phyloP scores from a whole-genome alignment of 257 asterid species.

The Knoxia roxburghii region DNA sequence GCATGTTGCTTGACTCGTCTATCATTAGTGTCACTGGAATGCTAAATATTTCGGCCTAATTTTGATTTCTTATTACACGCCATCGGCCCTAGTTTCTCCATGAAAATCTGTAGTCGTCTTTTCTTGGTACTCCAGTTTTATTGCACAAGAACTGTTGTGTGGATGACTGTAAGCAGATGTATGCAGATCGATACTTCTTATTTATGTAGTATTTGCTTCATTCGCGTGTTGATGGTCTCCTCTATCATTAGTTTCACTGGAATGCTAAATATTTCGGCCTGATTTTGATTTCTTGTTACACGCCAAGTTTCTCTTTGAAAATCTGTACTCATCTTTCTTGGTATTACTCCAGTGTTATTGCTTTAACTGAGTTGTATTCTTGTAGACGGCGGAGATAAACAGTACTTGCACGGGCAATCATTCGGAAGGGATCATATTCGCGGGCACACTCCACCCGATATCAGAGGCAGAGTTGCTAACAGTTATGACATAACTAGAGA shows the following conservation, averaged over 20 bases:
- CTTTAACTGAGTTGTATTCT: not conserved
- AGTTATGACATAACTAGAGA: conserved; percentile 32
- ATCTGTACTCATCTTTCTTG: not conserved
- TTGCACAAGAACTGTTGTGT: too few species aligned
- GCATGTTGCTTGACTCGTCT: too few species aligned
- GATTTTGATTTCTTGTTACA: not conserved
- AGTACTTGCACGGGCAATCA: conserved; percentile 14
- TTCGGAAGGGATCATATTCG: conserved; percentile 19
- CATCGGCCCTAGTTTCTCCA: too few species aligned
- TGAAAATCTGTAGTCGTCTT: too few species aligned
- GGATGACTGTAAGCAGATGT: too few species aligned
- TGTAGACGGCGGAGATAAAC: conserved; percentile 39
- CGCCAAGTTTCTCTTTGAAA: not conserved
- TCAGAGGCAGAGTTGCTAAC: conserved; percentile 27
- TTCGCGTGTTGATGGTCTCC: too few species aligned
- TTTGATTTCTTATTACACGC: too few species aligned
- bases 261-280: not conserved
- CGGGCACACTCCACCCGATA: conserved; percentile 27
- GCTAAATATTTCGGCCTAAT: too few species aligned
- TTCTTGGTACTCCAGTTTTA: too few species aligned
- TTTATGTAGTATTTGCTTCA: too few species aligned
- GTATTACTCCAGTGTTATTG: not conserved
- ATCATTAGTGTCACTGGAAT: too few species aligned
- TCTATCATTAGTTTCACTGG: not conserved
- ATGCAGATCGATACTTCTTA: too few species aligned